phyloP scores from a whole-genome alignment of 257 asterid species.

The Solanum chmielewskii region DNA sequence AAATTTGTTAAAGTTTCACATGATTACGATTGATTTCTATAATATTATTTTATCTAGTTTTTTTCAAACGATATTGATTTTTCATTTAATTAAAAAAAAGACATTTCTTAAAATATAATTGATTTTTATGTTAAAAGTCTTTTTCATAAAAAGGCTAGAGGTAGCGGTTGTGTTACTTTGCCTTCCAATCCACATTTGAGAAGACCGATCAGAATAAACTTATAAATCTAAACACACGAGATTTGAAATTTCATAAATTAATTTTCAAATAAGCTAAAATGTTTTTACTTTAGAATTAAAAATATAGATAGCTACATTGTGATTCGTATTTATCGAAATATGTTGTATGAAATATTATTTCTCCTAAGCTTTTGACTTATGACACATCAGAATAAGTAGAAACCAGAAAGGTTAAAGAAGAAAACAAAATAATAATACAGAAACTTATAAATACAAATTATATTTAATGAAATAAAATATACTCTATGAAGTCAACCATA shows the following conservation, averaged over 20 bases:
- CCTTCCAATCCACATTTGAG: background rate
- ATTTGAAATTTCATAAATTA: background rate
- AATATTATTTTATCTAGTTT: background rate
- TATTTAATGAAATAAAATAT: background rate
- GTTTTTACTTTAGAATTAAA: background rate
- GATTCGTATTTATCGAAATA: background rate
- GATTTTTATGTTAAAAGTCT: background rate
- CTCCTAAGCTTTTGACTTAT: background rate
- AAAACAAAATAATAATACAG: background rate
- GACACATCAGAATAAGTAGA: background rate
- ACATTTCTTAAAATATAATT: too few species aligned
- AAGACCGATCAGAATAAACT: background rate
- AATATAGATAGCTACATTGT: background rate
- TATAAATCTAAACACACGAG: background rate
- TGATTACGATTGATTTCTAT: background rate
- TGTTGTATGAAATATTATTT: background rate
- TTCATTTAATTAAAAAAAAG: background rate
- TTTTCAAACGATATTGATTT: too few species aligned
- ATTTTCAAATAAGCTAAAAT: background rate
- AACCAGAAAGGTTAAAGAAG: background rate
- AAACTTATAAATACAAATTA: background rate
- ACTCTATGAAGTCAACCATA: background rate
- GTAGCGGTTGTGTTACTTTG: background rate
- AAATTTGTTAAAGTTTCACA: background rate
- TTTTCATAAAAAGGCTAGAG: background rate